A percentile compares a stretch with the other conserved stretches of the same genome.
These are phyloP conservation scores for Physaria fendleri DNA, from an alignment of 345 rosid species.

Conservation along the genomic window DNA sequence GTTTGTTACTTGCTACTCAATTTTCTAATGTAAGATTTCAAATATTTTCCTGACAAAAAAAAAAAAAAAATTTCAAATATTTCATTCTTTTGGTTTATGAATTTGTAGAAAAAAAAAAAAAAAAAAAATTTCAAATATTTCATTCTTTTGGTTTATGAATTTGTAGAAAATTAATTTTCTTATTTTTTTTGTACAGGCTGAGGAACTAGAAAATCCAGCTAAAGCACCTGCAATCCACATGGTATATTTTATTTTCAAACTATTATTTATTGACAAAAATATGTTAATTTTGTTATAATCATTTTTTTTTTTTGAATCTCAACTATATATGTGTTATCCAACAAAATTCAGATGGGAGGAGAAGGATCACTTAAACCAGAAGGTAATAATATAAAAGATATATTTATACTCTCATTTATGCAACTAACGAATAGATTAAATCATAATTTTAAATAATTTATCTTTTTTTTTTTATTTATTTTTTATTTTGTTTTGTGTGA, in stretches of 20 bases:
- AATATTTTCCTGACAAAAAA: too few species aligned
- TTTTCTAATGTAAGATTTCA: constrained; percentile 17
- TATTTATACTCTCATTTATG: background rate
- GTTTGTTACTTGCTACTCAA: constrained; percentile 6
- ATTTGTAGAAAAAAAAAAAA: background rate
- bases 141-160: background rate
- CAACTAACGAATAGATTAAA: background rate
- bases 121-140: background rate
- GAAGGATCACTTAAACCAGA: constrained; percentile 3
- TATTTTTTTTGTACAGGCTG: constrained; percentile 3
- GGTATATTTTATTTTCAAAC: background rate
- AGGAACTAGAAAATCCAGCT: background rate
- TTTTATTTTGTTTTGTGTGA: background rate
- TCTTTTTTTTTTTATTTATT: background rate
- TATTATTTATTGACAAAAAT: background rate
- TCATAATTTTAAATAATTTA: background rate
- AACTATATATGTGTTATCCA: background rate
- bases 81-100: background rate
- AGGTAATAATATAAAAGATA: background rate
- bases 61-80: background rate
- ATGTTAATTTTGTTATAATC: background rate
- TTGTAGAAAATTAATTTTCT: background rate
- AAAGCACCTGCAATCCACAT: background rate
- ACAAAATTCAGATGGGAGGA: constrained; percentile 15
- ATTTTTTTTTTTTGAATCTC: background rate